Conservation (phyloP, 2,329 filamentous ascomycete genomes). For the Mariannaea sp. region DNA sequence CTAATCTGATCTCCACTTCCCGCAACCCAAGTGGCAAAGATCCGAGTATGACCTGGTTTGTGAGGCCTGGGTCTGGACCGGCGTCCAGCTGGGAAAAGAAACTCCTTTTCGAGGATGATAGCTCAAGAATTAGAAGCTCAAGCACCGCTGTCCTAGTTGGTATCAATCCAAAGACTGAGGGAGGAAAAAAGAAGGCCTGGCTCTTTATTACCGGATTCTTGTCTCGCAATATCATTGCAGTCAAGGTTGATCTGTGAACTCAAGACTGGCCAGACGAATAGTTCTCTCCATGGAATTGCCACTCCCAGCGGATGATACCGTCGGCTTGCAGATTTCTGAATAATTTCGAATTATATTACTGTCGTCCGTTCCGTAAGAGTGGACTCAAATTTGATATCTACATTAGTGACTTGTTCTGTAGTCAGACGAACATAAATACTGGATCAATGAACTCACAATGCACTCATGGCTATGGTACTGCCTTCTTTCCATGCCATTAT, state of each 20-base stretch:
- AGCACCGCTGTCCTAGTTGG: slow-evolving; percentile 59
- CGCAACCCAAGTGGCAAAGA: slow-evolving; percentile 46
- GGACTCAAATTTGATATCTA: too few relatives aligned
- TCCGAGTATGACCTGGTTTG: slow-evolving; percentile 54
- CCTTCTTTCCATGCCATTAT: too few relatives aligned
- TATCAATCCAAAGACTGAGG: slow-evolving; percentile 52
- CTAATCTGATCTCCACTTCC: slow-evolving; percentile 43
- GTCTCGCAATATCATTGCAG: slow-evolving; percentile 53
- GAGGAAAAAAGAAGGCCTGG: slow-evolving; percentile 55
- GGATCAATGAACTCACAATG: too few relatives aligned
- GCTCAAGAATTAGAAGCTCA: slow-evolving; percentile 52
- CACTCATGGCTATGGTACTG: too few relatives aligned
- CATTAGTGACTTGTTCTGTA: too few relatives aligned
- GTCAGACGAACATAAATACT: too few relatives aligned
- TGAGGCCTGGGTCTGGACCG: background rate
- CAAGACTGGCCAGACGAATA: too few relatives aligned
- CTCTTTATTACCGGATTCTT: slow-evolving; percentile 62
- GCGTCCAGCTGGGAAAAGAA: slow-evolving; percentile 46
- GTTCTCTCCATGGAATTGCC: too few relatives aligned
- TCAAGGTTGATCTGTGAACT: slow-evolving; percentile 50
- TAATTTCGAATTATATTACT: too few relatives aligned
- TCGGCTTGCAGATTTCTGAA: too few relatives aligned
- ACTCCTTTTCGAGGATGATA: slow-evolving; percentile 64
- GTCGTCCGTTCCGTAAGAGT: too few relatives aligned
- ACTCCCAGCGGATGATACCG: too few relatives aligned